Evolutionary conservation across 2,329 filamentous ascomycete species (phyloP).

Genomic region (Neophaeococcomyces mojaviensis): DNA sequence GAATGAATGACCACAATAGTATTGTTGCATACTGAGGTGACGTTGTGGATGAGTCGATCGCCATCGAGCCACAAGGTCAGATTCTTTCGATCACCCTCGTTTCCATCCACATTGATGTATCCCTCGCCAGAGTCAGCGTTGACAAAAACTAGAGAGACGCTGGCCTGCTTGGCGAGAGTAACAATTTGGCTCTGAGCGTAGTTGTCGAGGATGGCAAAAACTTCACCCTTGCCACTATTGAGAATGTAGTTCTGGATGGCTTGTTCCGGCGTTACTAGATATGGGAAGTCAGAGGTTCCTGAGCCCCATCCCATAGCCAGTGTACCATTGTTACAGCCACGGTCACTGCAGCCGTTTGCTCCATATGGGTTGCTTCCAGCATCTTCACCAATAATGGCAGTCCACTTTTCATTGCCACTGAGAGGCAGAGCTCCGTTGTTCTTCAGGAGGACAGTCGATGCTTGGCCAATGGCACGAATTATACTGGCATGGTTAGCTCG

Average conservation of each 20-base stretch:
- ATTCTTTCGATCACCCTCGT: constrained; percentile 84
- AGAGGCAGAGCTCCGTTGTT: constrained; percentile 70
- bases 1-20: constrained; percentile 90
- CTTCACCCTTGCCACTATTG: constrained; percentile 55
- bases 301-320: constrained; percentile 58
- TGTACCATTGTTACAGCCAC: constrained; percentile 54
- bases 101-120: constrained; percentile 73
- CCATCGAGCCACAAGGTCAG: constrained; percentile 81
- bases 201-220: constrained; percentile 54
- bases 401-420: constrained; percentile 62
- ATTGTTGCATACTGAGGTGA: constrained; percentile 71
- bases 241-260: constrained; percentile 61
- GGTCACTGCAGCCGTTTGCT: constrained; percentile 70
- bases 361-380: constrained; percentile 67
- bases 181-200: constrained; percentile 47
- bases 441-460: constrained; percentile 83
- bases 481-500: constrained; percentile 62
- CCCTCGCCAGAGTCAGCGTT: constrained; percentile 83
- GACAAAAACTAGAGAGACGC: constrained; percentile 70
- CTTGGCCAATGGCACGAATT: constrained; percentile 69
- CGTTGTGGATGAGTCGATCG: constrained; percentile 72
- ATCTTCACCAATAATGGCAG: constrained; percentile 76
- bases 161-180: constrained; percentile 44
- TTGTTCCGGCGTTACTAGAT: constrained; percentile 54
- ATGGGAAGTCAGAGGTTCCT: constrained; percentile 53